phyloP scores from a whole-genome alignment of 305 asterid species.

The Fraxinus ornus region DNA sequence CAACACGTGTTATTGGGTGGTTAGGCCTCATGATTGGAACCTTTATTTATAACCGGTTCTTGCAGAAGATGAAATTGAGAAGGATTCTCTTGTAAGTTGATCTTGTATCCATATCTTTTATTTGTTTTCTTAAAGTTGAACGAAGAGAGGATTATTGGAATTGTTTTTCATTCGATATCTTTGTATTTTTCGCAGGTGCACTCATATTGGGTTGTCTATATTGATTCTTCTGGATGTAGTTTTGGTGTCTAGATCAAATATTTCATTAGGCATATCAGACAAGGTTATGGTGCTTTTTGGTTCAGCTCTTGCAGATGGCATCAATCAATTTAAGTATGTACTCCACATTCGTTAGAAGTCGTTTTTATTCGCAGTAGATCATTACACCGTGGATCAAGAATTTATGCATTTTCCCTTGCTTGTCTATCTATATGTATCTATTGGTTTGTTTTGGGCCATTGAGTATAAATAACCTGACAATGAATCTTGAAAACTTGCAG shows the following conservation, averaged over 20 bases:
- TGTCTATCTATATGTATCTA: background rate
- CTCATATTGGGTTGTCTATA: conserved; percentile 69
- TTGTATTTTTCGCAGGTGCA: conserved; percentile 47
- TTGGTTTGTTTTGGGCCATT: background rate
- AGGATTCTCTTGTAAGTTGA: conserved; percentile 73
- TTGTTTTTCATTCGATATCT: background rate
- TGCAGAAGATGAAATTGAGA: conserved; percentile 75
- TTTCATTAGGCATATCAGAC: conserved; percentile 69
- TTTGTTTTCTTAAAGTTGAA: background rate
- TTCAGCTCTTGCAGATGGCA: conserved; percentile 82
- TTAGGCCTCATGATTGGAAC: conserved; percentile 92
- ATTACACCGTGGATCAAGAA: background rate
- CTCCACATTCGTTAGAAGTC: conserved; percentile 8
- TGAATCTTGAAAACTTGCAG: background rate
- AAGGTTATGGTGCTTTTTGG: conserved; percentile 71
- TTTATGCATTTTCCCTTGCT: background rate
- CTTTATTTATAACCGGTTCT: conserved; percentile 65
- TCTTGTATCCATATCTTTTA: conserved; percentile 14
- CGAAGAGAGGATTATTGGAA: background rate
- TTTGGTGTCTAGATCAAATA: conserved; percentile 66
- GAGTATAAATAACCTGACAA: background rate
- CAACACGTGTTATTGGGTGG: conserved; percentile 92
- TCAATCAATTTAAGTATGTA: conserved; percentile 92
- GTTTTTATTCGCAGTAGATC: conserved; percentile 1
- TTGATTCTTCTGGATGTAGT: conserved; percentile 58